phyloP scores from a whole-genome alignment of 2,329 filamentous ascomycete species.

The Fusarium siculi region DNA sequence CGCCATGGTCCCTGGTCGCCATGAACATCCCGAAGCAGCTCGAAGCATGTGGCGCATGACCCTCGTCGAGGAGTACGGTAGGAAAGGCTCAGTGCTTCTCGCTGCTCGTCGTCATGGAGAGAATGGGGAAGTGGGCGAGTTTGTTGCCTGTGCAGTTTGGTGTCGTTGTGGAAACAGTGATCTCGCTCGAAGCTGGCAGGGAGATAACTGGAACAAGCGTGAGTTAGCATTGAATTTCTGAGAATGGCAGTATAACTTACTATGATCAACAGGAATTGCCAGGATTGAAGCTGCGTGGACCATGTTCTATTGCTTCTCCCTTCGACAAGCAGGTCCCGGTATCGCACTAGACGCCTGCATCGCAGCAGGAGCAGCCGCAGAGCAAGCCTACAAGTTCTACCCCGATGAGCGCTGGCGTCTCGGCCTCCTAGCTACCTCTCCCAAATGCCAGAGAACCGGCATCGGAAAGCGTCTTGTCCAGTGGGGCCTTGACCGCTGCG shows the following conservation, averaged over 20 bases:
- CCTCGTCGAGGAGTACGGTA: constrained; percentile 14
- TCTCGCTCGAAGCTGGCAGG: constrained; percentile 24
- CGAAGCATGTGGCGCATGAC: constrained; percentile 6
- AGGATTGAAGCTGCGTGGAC: neutral
- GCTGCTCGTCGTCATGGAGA: neutral
- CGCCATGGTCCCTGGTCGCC: constrained; percentile 1
- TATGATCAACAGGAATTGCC: neutral
- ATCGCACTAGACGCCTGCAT: neutral
- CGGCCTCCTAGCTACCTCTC: constrained; percentile 10
- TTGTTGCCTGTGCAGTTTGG: constrained; percentile 24
- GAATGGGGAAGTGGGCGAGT: neutral
- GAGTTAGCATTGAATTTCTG: neutral
- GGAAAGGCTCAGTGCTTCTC: neutral
- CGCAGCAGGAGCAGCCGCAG: neutral
- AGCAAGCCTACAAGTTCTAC: neutral
- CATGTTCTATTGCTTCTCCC: neutral
- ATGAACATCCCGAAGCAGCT: constrained; percentile 13
- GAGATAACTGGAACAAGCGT: constrained; percentile 28
- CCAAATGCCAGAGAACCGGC: constrained; percentile 17
- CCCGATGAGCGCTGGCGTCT: constrained; percentile 23
- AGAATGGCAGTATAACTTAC: fast-evolving
- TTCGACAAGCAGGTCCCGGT: neutral
- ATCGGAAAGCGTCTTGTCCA: constrained; percentile 15
- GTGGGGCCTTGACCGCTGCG: constrained; percentile 27
- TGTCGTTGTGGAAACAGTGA: constrained; percentile 22